These are phyloP conservation scores for Herpotrichia juniperi DNA, from an alignment of 2,329 filamentous ascomycete genomes.

Conservation along the genomic window DNA sequence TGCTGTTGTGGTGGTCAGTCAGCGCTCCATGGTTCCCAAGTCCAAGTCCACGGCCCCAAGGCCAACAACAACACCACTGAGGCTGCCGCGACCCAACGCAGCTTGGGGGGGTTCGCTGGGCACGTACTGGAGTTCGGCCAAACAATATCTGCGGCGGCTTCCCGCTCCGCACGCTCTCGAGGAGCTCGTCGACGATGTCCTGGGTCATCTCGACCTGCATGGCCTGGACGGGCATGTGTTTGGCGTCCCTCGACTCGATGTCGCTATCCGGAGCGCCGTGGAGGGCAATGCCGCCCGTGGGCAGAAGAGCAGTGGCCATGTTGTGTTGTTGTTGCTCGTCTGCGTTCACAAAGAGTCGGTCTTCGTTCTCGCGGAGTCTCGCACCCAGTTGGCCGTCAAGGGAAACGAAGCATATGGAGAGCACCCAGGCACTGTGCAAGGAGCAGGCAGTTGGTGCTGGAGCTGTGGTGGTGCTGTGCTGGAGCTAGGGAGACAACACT, in stretches of 20 bases:
- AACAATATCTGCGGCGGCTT: conserved; percentile 47
- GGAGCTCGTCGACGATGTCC: conserved; percentile 49
- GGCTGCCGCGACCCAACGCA: conserved; percentile 1
- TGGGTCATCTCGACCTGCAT: conserved; percentile 51
- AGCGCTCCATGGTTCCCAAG: conserved; percentile 25
- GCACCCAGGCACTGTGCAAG: conserved; percentile 44
- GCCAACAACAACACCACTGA: conserved; percentile 15
- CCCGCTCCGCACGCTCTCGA: conserved; percentile 43
- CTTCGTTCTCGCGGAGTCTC: conserved; percentile 34
- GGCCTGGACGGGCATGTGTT: conserved; percentile 40
- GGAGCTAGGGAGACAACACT: conserved; percentile 5
- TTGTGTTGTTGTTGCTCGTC: conserved; percentile 18
- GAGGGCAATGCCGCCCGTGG: conserved; percentile 43
- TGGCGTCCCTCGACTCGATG: conserved; percentile 38
- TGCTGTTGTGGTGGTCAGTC: conserved; percentile 49
- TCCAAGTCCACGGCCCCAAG: not conserved
- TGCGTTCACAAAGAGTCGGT: conserved; percentile 22
- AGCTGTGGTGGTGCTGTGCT: not conserved
- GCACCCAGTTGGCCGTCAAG: conserved; percentile 44
- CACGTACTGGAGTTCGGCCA: conserved; percentile 48
- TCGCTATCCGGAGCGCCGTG: conserved; percentile 46
- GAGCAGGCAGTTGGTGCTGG: conserved; percentile 19
- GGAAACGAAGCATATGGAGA: conserved; percentile 47
- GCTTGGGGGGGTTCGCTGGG: not conserved
- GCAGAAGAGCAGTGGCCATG: conserved; percentile 39